Evolutionary conservation across 768 basidiomycete species (phyloP).

Genomic region (Leccinum broughii): DNA sequence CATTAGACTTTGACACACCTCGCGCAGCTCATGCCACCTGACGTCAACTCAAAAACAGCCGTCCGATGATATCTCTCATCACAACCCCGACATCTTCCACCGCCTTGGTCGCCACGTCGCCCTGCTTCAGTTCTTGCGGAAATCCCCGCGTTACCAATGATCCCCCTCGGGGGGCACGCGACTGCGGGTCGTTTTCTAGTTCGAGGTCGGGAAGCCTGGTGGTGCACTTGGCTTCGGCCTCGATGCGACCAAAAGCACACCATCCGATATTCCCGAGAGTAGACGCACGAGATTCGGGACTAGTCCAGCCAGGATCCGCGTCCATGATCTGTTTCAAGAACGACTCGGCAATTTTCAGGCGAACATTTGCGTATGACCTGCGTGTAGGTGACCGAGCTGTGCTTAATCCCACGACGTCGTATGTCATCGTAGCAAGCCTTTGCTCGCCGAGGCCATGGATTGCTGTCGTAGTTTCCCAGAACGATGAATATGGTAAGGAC

Average conservation of each 20-base stretch:
- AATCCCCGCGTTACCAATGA: conserved; percentile 79
- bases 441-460: conserved; percentile 48
- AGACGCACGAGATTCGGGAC: conserved; percentile 39
- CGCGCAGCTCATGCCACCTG: conserved; percentile 70
- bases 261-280: conserved; percentile 47
- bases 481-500: conserved; percentile 73
- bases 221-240: conserved; percentile 10
- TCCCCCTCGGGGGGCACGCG: conserved; percentile 59
- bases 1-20: conserved; percentile 25
- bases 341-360: conserved; percentile 58
- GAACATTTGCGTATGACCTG: conserved; percentile 63
- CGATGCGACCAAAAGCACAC: background rate
- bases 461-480: conserved; percentile 57
- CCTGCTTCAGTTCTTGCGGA: conserved; percentile 65
- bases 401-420: conserved; percentile 59
- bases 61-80: conserved; percentile 34
- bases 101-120: conserved; percentile 82
- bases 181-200: conserved; percentile 44
- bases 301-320: conserved; percentile 41
- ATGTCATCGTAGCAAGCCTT: conserved; percentile 73
- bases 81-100: conserved; percentile 76
- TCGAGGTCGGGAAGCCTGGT: conserved; percentile 46
- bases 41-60: conserved; percentile 47
- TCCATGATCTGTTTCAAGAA: conserved; percentile 58
- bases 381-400: conserved; percentile 66